A percentile compares a stretch with the other conserved stretches of the same genome.
Conservation (phyloP, 257 asterid species). For the Solanum microdontum region DNA sequence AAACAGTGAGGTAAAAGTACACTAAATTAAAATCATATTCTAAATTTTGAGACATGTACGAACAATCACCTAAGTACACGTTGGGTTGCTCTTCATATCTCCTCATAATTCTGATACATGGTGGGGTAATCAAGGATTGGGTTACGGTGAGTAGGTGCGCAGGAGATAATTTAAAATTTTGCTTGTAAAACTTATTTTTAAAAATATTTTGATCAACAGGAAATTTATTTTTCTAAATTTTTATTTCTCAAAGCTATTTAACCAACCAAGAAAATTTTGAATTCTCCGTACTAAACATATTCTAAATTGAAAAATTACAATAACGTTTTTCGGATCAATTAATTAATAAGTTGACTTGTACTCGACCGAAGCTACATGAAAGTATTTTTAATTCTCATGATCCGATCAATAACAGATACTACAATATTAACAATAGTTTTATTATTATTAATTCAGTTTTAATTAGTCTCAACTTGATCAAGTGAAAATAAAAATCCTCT, state of each 20-base stretch:
- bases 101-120: background rate
- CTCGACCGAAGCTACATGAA: background rate
- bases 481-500: background rate
- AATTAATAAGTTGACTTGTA: background rate
- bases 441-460: background rate
- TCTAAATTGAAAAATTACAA: background rate
- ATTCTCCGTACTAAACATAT: background rate
- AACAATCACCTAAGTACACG: background rate
- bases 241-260: too few relatives aligned
- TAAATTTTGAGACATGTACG: background rate
- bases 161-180: background rate
- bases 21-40: background rate
- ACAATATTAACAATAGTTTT: background rate
- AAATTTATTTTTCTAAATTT: too few relatives aligned
- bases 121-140: too few relatives aligned
- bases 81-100: background rate
- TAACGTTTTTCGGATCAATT: background rate
- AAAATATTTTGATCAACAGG: too few relatives aligned
- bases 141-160: background rate
- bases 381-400: background rate
- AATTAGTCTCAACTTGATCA: background rate
- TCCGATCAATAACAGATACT: background rate
- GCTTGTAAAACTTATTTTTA: background rate
- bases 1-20: too few relatives aligned
- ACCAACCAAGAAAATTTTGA: background rate